A percentile compares a stretch with the other conserved stretches of the same genome.
Conservation (phyloP, 257 asterid species). For the Jasminum sambac region DNA sequence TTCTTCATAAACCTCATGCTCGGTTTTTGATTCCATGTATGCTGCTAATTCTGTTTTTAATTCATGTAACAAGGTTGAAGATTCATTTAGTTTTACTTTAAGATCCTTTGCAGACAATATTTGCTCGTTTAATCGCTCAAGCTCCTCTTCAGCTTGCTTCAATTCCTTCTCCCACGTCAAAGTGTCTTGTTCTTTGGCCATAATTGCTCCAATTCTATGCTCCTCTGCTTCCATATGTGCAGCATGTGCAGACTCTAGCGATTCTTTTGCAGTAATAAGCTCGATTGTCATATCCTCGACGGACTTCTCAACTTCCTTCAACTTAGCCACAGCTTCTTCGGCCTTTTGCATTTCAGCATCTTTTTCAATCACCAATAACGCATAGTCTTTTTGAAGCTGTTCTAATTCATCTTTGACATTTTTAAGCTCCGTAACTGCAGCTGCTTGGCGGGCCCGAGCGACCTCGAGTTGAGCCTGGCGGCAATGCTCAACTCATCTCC, state of each 20-base stretch:
- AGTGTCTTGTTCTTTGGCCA: conserved; percentile 84
- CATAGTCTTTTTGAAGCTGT: conserved; percentile 58
- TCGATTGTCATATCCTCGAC: conserved; percentile 89
- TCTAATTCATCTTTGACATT: conserved; percentile 57
- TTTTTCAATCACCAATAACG: conserved; percentile 55
- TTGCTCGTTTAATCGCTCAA: conserved; percentile 53
- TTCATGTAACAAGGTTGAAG: conserved; percentile 53
- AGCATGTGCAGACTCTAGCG: conserved; percentile 88
- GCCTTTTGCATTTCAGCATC: conserved; percentile 64
- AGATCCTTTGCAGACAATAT: conserved; percentile 57
- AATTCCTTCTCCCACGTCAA: conserved; percentile 77
- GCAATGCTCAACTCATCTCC: conserved; percentile 84
- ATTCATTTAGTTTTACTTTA: conserved; percentile 59
- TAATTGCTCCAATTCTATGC: conserved; percentile 71
- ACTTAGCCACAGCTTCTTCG: conserved; percentile 56
- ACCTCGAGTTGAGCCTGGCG: conserved; percentile 98
- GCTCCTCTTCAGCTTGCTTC: conserved; percentile 69
- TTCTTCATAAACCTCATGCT: conserved; percentile 39
- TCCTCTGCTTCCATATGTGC: conserved; percentile 94
- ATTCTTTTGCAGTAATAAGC: conserved; percentile 69
- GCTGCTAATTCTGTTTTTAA: conserved; percentile 79
- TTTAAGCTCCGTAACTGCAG: conserved; percentile 79
- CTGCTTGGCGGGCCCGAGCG: conserved; percentile 75
- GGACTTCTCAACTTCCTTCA: conserved; percentile 76
- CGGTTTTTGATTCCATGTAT: conserved; percentile 64